These are phyloP conservation scores for Solanum tarapatanum DNA, from an alignment of 257 asterid genomes.

Conservation along the genomic window DNA sequence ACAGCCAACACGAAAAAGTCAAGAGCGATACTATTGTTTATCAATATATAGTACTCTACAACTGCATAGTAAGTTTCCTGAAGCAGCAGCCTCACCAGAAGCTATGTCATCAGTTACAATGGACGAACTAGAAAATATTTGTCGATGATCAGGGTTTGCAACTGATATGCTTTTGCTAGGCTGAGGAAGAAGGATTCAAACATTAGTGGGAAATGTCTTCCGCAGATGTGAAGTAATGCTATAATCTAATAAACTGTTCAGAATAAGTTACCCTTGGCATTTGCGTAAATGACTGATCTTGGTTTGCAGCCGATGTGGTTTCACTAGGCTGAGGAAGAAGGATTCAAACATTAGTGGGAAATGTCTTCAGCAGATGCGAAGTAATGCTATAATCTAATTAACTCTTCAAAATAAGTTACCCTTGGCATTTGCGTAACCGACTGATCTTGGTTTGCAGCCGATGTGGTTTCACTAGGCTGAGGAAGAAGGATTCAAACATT, in stretches of 20 bases:
- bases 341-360: neutral
- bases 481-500: too few species aligned
- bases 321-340: constrained; percentile 18
- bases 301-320: neutral
- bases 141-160: constrained; percentile 1
- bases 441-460: too few species aligned
- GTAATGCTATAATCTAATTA: neutral
- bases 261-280: constrained; percentile 19
- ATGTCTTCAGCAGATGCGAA: neutral
- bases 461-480: too few species aligned
- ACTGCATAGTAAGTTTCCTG: neutral
- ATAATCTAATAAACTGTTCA: neutral
- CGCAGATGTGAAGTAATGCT: neutral
- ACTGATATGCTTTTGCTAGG: neutral
- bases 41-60: constrained; percentile 9
- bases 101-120: constrained; percentile 4
- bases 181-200: constrained; percentile 16
- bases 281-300: constrained; percentile 10
- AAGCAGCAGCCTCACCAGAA: constrained; percentile 12
- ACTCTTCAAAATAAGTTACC: constrained; percentile 17
- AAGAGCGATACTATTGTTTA: neutral
- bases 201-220: neutral
- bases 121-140: constrained; percentile 4
- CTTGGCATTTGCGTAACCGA: neutral
- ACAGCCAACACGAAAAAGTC: neutral